phyloP scores from a whole-genome alignment of 1,284 basidiomycete species.

The Spongiforma sp. region DNA sequence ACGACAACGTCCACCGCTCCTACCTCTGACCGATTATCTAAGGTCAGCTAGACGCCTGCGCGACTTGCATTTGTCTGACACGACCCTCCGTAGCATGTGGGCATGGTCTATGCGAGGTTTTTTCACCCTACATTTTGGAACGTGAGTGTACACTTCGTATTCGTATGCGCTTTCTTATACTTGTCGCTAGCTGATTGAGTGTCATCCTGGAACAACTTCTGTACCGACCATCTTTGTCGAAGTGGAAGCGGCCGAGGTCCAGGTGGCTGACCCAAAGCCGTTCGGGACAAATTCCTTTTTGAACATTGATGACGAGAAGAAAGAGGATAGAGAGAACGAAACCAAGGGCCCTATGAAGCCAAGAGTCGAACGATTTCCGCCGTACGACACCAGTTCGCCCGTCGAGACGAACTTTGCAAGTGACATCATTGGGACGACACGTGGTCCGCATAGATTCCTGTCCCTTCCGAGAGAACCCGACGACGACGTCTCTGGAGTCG shows the following conservation, averaged over 20 bases:
- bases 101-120: constrained; percentile 27
- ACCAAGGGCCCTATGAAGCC: background rate
- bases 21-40: background rate
- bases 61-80: constrained; percentile 3
- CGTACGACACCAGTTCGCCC: constrained; percentile 23
- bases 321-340: background rate
- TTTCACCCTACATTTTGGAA: constrained; percentile 34
- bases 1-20: background rate
- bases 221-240: constrained; percentile 29
- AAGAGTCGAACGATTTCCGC: constrained; percentile 9
- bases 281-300: constrained; percentile 24
- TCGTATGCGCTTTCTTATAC: background rate
- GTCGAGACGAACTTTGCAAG: constrained; percentile 19
- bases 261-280: background rate
- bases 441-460: constrained; percentile 17
- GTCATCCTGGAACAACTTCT: constrained; percentile 19
- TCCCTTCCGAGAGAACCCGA: constrained; percentile 1
- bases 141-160: constrained; percentile 6
- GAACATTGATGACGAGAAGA: constrained; percentile 16
- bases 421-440: constrained; percentile 23
- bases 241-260: constrained; percentile 17
- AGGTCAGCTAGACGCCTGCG: constrained; percentile 13
- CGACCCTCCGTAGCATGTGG: constrained; percentile 16
- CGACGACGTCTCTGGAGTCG: background rate
- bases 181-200: constrained; percentile 20